These are phyloP conservation scores for Tephrocybe rancida DNA, from an alignment of 768 basidiomycete genomes.

Conservation along the genomic window DNA sequence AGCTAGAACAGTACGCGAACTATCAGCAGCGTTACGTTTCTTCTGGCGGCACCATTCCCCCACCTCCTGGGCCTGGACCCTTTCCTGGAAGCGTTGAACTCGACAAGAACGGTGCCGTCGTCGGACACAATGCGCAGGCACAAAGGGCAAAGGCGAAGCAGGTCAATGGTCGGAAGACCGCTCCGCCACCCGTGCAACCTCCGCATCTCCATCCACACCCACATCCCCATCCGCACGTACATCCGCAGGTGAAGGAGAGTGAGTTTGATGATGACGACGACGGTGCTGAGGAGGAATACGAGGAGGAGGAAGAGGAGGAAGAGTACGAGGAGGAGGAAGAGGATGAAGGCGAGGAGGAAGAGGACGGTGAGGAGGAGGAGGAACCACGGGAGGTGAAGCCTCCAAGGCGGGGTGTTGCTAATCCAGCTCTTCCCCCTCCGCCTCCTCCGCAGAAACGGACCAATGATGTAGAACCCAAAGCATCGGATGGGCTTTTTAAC, in stretches of 20 bases:
- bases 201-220: constrained; percentile 37
- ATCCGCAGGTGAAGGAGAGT: constrained; percentile 71
- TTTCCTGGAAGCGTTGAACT: constrained; percentile 98
- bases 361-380: constrained; percentile 49
- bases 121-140: constrained; percentile 32
- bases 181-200: constrained; percentile 15
- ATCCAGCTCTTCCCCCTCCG: constrained; percentile 20
- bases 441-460: constrained; percentile 21
- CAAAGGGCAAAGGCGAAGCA: constrained; percentile 14
- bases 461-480: constrained; percentile 29
- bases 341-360: constrained; percentile 40
- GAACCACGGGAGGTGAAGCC: constrained; percentile 26
- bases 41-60: constrained; percentile 86
- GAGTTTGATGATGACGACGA: constrained; percentile 65
- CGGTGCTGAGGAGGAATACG: constrained; percentile 40
- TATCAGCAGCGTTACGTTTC: constrained; percentile 95
- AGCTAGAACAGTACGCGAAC: constrained; percentile 99
- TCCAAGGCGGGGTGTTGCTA: constrained; percentile 17
- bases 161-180: constrained; percentile 20
- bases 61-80: constrained; percentile 94
- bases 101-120: constrained; percentile 84
- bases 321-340: constrained; percentile 44
- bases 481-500: constrained; percentile 62
- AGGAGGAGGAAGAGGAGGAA: constrained; percentile 43
- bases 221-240: constrained; percentile 34